Percentiles rank a stretch among this genome's conserved stretches.
Conservation (phyloP, 306 rosid species). For the Crotalaria pallida region DNA sequence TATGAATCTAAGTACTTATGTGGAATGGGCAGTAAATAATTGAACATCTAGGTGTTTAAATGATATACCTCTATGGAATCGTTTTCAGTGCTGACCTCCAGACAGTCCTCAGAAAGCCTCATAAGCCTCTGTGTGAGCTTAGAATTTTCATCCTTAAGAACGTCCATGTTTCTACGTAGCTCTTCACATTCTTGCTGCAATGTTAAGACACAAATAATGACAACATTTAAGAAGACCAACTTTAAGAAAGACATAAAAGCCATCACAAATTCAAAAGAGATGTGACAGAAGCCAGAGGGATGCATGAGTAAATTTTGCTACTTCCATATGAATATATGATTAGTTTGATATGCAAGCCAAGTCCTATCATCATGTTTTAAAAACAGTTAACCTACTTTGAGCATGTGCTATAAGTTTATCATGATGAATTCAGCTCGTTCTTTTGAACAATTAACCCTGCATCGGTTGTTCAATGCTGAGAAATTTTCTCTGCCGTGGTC, state of each 20-base stretch:
- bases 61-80: conserved; percentile 33
- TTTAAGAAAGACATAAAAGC: not conserved
- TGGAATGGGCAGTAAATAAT: not conserved
- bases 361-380: conserved; percentile 10
- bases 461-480: not conserved
- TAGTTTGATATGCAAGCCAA: not conserved
- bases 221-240: not conserved
- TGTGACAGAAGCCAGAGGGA: not conserved
- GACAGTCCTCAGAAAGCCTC: conserved; percentile 37
- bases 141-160: conserved; percentile 22
- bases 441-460: not conserved
- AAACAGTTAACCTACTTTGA: not conserved
- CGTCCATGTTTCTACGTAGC: conserved; percentile 18
- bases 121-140: conserved; percentile 17
- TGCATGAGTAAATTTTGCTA: not conserved
- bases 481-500: not conserved
- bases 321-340: not conserved
- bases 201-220: conserved; percentile 1
- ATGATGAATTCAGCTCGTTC: not conserved
- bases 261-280: not conserved
- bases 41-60: conserved; percentile 17
- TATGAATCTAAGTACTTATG: not conserved
- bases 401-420: not conserved
- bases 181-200: conserved; percentile 43
- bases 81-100: conserved; percentile 28